Percentiles rank a stretch among this genome's conserved stretches.
These are phyloP conservation scores for Termitomyces sp. DNA, from an alignment of 768 basidiomycete species.

Conservation along the genomic window DNA sequence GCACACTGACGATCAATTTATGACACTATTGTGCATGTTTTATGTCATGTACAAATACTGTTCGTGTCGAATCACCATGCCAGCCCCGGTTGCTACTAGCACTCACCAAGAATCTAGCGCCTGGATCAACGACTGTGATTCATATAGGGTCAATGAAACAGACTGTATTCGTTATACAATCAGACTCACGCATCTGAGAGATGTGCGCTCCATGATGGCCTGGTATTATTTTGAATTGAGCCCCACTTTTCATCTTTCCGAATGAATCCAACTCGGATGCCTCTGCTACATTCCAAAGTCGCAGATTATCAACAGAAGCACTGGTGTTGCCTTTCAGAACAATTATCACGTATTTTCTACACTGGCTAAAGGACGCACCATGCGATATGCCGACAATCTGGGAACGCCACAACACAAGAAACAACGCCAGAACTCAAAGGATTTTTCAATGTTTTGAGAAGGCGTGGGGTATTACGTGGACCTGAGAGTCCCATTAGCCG, in stretches of 20 bases:
- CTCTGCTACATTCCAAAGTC: conserved; percentile 89
- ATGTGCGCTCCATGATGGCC: conserved; percentile 95
- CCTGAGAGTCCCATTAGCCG: conserved; percentile 71
- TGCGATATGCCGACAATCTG: conserved; percentile 88
- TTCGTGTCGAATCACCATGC: conserved; percentile 88
- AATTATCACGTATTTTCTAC: not conserved
- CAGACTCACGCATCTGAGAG: conserved; percentile 82
- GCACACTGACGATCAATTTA: not conserved
- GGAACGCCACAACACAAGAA: conserved; percentile 87
- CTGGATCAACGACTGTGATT: conserved; percentile 76
- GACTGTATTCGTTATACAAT: not conserved
- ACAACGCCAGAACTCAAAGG: conserved; percentile 89
- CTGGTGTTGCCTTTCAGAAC: conserved; percentile 32
- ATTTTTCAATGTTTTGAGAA: conserved; percentile 82
- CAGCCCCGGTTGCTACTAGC: conserved; percentile 93
- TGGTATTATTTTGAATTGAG: conserved; percentile 92
- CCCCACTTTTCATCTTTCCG: conserved; percentile 61
- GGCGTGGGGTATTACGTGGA: conserved; percentile 61
- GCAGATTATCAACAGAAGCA: conserved; percentile 89
- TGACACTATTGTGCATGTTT: conserved; percentile 30
- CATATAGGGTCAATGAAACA: conserved; percentile 16
- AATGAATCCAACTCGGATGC: conserved; percentile 63
- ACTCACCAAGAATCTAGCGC: conserved; percentile 81
- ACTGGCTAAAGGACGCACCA: conserved; percentile 50
- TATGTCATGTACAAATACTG: conserved; percentile 90